These are phyloP conservation scores for Fusarium begoniae DNA, from an alignment of 2,329 filamentous ascomycete genomes.

Conservation along the genomic window DNA sequence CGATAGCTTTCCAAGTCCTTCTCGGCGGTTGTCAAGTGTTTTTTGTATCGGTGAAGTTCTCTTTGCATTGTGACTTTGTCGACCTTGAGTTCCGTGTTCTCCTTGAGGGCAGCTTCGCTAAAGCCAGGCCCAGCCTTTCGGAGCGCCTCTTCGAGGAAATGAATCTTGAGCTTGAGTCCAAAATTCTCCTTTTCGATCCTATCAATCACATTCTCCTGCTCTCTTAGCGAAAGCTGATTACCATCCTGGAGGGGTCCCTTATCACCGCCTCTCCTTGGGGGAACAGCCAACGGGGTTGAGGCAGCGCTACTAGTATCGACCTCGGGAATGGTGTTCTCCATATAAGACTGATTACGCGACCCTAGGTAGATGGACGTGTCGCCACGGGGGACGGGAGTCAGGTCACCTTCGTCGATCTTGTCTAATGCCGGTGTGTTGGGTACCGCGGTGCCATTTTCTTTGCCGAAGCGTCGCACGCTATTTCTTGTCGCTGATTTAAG, in stretches of 20 bases:
- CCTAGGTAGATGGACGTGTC: constrained; percentile 77
- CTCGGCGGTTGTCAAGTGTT: constrained; percentile 83
- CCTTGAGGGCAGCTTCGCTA: constrained; percentile 86
- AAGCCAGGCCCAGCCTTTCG: constrained; percentile 88
- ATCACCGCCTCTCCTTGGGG: constrained; percentile 69
- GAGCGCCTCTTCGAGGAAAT: constrained; percentile 92
- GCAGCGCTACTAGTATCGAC: constrained; percentile 81
- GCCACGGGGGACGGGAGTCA: constrained; percentile 77
- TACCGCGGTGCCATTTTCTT: constrained; percentile 66
- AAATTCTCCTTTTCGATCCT: constrained; percentile 99
- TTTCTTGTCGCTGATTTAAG: constrained; percentile 82
- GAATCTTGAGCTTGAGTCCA: constrained; percentile 93
- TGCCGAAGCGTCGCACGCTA: constrained; percentile 72
- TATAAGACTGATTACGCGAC: constrained; percentile 70
- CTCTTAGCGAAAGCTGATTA: constrained; percentile 88
- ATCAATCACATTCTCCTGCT: constrained; percentile 95
- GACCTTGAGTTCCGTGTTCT: constrained; percentile 96
- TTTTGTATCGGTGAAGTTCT: constrained; percentile 87
- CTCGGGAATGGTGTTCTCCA: constrained; percentile 78
- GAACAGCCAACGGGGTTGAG: constrained; percentile 81
- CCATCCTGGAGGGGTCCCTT: constrained; percentile 81
- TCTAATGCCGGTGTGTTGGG: constrained; percentile 75
- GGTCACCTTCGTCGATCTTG: constrained; percentile 74
- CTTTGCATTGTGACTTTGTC: constrained; percentile 89
- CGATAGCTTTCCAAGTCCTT: constrained; percentile 86